Base-by-base conservation (phyloP, 73 alveolate genomes). In the Paramecium sexaurelia region DNA sequence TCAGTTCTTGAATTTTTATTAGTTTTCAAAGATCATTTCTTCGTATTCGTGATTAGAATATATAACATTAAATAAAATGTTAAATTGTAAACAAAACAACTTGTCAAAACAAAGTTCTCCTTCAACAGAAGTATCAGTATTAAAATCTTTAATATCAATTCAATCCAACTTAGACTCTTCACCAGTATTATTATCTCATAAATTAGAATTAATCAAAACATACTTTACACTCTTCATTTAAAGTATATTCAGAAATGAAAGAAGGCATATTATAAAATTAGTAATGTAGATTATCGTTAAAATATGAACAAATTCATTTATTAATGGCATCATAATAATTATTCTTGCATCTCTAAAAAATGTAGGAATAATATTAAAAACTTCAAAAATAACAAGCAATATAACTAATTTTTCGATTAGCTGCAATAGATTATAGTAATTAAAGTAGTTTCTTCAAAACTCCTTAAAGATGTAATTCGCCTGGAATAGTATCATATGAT, bases 221-320 rank as follows among this genome's bases (percentile, higher is more conserved):
- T 4, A 11, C 26, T 32, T 15, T 61, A 22, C 83, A 45, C 26
- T 61, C 83, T 19, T 61, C 83, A 0, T 61, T 61, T 26, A 61
- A 61, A 61, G 47, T 61, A 32, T 61, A 22, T 61, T 61, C 39
- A 61, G 83, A 61, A 61, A 61, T 61, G 83, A 61, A 61, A 61
- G 83, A 61, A 61, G 83, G 26, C 7, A 1, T 61, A 13, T 1
- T 29, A 22, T 61, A 61, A 3, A 26, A 61, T 61, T 24, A 61
- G 26, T 26, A 26, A 61, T 29, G 45, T 32, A 61, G n/a, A 61
- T 61, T 61, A 61, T 61, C 83, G 9, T 32, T 61, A 61, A 61
- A 26, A 61, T 61, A 3, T 1, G 83, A 61, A 61, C 26, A 61
- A 32, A 61, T 61, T 11, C 39, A 61, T 61, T 32, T 61, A 15